These are phyloP conservation scores for Penicillium macrosclerotiorum DNA, from an alignment of 495 filamentous ascomycete genomes.

Conservation along the genomic window DNA sequence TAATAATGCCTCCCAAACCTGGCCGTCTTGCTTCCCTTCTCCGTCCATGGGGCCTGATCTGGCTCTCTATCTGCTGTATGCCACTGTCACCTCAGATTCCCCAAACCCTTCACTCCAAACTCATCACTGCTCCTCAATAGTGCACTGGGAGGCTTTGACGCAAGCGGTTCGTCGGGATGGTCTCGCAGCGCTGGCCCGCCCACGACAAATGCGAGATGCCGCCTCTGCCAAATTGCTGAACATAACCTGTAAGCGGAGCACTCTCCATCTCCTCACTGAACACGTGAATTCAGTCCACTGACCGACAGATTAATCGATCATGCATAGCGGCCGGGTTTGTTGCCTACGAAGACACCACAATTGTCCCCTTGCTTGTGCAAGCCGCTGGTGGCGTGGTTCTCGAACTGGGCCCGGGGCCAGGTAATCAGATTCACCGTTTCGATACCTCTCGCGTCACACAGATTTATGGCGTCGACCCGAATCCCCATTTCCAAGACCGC, in stretches of 20 bases:
- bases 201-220: constrained; percentile 16
- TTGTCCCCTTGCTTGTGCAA: constrained; percentile 39
- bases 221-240: constrained; percentile 21
- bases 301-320: no score
- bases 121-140: constrained; percentile 5
- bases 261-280: neutral
- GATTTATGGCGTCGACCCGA: constrained; percentile 49
- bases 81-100: neutral
- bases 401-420: constrained; percentile 49
- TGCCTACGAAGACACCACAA: constrained; percentile 39
- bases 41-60: constrained; percentile 18
- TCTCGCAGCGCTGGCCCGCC: constrained; percentile 12
- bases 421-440: constrained; percentile 45
- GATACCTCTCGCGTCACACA: constrained; percentile 27
- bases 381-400: constrained; percentile 39
- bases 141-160: constrained; percentile 22
- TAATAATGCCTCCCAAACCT: constrained; percentile 8
- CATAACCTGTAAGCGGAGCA: constrained; percentile 14
- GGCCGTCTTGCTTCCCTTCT: constrained; percentile 14
- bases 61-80: constrained; percentile 20
- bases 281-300: neutral
- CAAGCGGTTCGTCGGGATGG: constrained; percentile 21
- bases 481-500: constrained; percentile 19
- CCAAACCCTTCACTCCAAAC: constrained; percentile 4
- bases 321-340: constrained; percentile 26